These are phyloP conservation scores for Boletus speciosus DNA, from an alignment of 768 basidiomycete species.

Conservation along the genomic window DNA sequence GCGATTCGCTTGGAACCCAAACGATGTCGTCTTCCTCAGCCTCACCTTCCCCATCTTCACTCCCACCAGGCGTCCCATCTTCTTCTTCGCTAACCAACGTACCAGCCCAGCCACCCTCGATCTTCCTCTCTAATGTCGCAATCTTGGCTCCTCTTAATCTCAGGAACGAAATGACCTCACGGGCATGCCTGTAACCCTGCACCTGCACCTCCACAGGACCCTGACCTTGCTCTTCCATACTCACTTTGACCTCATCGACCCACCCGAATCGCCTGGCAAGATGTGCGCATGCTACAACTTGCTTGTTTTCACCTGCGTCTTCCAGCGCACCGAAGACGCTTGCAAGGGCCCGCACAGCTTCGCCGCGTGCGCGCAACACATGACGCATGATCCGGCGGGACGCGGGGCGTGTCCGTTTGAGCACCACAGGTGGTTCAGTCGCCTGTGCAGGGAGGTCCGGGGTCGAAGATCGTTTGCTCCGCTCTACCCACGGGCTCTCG, in stretches of 20 bases:
- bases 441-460: constrained; percentile 21
- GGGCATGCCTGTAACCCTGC: constrained; percentile 59
- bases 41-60: constrained; percentile 22
- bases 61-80: constrained; percentile 23
- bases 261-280: constrained; percentile 43
- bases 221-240: constrained; percentile 20
- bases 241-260: constrained; percentile 31
- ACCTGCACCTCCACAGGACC: constrained; percentile 24
- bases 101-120: constrained; percentile 65
- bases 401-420: constrained; percentile 50
- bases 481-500: constrained; percentile 69
- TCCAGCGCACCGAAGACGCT: constrained; percentile 67
- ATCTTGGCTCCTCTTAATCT: constrained; percentile 70
- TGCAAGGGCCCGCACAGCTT: constrained; percentile 75
- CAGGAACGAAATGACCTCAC: constrained; percentile 73
- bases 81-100: constrained; percentile 60
- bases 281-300: constrained; percentile 48
- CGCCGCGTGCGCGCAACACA: constrained; percentile 80
- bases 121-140: constrained; percentile 41
- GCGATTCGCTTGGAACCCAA: constrained; percentile 27
- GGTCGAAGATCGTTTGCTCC: constrained; percentile 37
- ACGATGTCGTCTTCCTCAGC: constrained; percentile 32
- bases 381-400: constrained; percentile 85
- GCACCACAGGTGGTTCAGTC: constrained; percentile 36
- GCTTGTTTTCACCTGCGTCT: constrained; percentile 42